phyloP scores from a whole-genome alignment of 805 yeast genomes.

The Kazachstania taianensis region DNA sequence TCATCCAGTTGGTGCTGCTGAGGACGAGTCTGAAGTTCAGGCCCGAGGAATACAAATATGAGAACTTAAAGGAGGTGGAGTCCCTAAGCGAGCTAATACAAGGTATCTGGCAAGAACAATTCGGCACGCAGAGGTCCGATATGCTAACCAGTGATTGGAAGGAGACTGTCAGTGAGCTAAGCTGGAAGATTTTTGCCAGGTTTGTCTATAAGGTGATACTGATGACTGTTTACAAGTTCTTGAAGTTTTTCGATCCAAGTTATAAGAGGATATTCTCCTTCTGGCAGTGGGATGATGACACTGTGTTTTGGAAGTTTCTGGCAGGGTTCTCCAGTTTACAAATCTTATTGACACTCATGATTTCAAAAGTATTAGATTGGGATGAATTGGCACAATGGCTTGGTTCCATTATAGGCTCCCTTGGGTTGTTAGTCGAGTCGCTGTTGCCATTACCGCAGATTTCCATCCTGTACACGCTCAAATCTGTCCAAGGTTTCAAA shows the following conservation, averaged over 20 bases:
- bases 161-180: slow-evolving; percentile 14
- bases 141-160: slow-evolving; percentile 25
- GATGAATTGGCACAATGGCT: slow-evolving; percentile 48
- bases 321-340: slow-evolving; percentile 35
- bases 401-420: slow-evolving; percentile 41
- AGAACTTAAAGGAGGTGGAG: slow-evolving; percentile 30
- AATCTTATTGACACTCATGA: slow-evolving; percentile 24
- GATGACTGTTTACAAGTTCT: slow-evolving; percentile 29
- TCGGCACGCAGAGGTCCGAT: slow-evolving; percentile 11
- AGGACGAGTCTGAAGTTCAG: slow-evolving; percentile 53
- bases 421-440: slow-evolving; percentile 64
- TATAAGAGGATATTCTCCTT: slow-evolving; percentile 55
- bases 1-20: slow-evolving; percentile 58
- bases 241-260: slow-evolving; percentile 61
- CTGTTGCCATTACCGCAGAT: slow-evolving; percentile 71
- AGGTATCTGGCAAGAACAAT: slow-evolving; percentile 28
- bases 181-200: slow-evolving; percentile 14
- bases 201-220: slow-evolving; percentile 20
- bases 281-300: slow-evolving; percentile 77
- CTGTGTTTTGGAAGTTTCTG: slow-evolving; percentile 54
- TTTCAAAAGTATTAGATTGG: slow-evolving; percentile 29
- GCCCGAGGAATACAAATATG: slow-evolving; percentile 33
- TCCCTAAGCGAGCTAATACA: slow-evolving; percentile 22
- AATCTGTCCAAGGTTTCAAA: slow-evolving; percentile 71
- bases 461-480: slow-evolving; percentile 52